These are phyloP conservation scores for Iris macrosiphon DNA, from an alignment of 106 monocot species.

Conservation along the genomic window DNA sequence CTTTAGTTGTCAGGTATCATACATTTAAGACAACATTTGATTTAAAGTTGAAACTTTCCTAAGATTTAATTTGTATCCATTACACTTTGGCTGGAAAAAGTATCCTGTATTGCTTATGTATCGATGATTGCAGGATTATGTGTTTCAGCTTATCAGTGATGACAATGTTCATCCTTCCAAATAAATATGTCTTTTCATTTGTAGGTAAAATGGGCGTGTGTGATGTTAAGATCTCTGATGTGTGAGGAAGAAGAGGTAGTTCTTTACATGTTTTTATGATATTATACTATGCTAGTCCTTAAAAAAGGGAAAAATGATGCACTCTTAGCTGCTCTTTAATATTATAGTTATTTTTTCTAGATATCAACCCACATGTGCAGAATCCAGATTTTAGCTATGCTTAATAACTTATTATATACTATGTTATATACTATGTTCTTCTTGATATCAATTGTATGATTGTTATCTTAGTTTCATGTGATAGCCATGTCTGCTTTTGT, in stretches of 20 bases:
- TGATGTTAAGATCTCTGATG: slow-evolving; percentile 96
- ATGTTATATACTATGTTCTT: too few species aligned
- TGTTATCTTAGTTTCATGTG: background rate
- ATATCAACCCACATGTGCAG: background rate
- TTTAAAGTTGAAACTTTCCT: background rate
- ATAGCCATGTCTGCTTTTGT: background rate
- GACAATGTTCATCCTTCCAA: slow-evolving; percentile 79
- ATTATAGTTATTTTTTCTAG: background rate
- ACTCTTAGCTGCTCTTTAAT: background rate
- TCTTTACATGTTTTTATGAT: slow-evolving; percentile 40
- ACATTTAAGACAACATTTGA: background rate
- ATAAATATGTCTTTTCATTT: slow-evolving; percentile 93
- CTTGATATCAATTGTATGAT: too few species aligned
- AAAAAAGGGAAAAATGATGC: too few species aligned
- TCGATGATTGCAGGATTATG: slow-evolving; percentile 53
- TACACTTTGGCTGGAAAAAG: slow-evolving; percentile 8
- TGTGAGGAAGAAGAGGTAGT: slow-evolving; percentile 88
- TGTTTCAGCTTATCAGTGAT: slow-evolving; percentile 73
- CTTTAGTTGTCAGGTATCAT: background rate
- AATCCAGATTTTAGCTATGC: slow-evolving; percentile 1
- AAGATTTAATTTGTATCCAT: slow-evolving; percentile 6
- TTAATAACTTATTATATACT: background rate
- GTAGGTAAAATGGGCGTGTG: slow-evolving; percentile 98
- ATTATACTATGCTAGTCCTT: slow-evolving; percentile 11
- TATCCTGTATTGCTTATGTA: slow-evolving; percentile 28